Evolutionary conservation across 139 green algal genomes (phyloP).

Genomic region (Edaphochlamys debaryana): DNA sequence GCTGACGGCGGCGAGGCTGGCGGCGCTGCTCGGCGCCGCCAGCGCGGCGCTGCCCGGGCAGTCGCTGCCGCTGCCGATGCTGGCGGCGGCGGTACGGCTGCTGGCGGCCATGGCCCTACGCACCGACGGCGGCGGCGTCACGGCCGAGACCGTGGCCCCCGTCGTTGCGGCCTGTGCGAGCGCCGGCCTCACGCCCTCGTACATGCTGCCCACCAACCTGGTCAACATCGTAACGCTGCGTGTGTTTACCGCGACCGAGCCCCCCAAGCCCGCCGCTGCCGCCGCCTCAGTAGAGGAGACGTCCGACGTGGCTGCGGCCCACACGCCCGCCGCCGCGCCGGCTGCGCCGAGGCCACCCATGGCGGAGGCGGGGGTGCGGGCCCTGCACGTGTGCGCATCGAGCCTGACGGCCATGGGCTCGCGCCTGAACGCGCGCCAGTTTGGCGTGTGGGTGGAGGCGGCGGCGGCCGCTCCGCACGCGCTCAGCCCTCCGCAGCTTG

Average conservation of each 20-base stretch:
- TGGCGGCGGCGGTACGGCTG: constrained; percentile 11
- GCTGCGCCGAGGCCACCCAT: not conserved
- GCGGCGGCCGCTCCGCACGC: not conserved
- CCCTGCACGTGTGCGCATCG: not conserved
- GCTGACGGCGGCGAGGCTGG: constrained; percentile 3
- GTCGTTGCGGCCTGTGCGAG: constrained; percentile 1
- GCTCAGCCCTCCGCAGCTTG: not conserved
- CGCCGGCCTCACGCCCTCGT: no score
- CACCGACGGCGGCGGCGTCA: not conserved
- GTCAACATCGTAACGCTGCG: no score
- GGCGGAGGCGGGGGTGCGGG: not conserved
- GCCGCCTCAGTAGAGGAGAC: no score
- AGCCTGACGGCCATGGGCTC: not conserved
- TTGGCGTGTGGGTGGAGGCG: constrained; percentile 7
- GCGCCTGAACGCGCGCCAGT: constrained; percentile 6
- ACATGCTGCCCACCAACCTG: no score
- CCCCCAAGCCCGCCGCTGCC: no score
- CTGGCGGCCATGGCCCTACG: not conserved
- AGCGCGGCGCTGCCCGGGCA: not conserved
- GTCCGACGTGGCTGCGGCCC: no score
- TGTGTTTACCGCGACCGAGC: no score
- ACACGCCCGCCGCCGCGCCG: no score
- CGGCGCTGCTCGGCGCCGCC: not conserved
- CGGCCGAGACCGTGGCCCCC: not conserved
- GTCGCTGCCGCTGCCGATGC: not conserved